A percentile compares a stretch with the other conserved stretches of the same genome.
Conservation (phyloP, 352 stramenopile species). For the Phytophthora foliorum region DNA sequence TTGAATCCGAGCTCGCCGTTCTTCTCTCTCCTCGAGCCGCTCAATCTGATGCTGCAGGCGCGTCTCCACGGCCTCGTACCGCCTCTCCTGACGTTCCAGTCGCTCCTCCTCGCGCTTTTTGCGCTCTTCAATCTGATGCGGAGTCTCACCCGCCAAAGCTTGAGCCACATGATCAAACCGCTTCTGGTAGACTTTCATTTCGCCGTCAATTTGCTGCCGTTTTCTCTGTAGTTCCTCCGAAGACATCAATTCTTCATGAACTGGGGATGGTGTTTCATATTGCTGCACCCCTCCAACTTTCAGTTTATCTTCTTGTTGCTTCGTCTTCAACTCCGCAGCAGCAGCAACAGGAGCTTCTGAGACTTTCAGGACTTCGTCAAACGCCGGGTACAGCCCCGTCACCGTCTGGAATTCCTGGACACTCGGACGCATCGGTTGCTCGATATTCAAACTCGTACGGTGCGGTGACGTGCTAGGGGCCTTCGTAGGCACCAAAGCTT, state of each 20-base stretch:
- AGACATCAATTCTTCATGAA: constrained; percentile 15
- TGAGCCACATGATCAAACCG: constrained; percentile 71
- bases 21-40: constrained; percentile 54
- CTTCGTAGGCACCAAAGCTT: constrained; percentile 12
- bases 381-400: constrained; percentile 39
- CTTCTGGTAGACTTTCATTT: constrained; percentile 55
- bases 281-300: neutral
- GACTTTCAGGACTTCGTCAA: constrained; percentile 23
- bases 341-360: constrained; percentile 5
- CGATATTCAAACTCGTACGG: neutral
- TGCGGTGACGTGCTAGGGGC: neutral
- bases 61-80: constrained; percentile 50
- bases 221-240: constrained; percentile 35
- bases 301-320: constrained; percentile 5
- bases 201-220: constrained; percentile 44
- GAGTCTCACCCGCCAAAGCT: constrained; percentile 68
- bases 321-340: neutral
- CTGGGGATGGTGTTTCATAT: neutral
- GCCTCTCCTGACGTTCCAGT: constrained; percentile 57
- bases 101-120: constrained; percentile 58
- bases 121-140: constrained; percentile 71
- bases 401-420: constrained; percentile 8
- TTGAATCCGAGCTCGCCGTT: constrained; percentile 38
- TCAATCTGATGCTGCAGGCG: constrained; percentile 68
- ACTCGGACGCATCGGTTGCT: constrained; percentile 18